phyloP scores from a whole-genome alignment of 805 yeast genomes.

The Saturnispora halmiae region DNA sequence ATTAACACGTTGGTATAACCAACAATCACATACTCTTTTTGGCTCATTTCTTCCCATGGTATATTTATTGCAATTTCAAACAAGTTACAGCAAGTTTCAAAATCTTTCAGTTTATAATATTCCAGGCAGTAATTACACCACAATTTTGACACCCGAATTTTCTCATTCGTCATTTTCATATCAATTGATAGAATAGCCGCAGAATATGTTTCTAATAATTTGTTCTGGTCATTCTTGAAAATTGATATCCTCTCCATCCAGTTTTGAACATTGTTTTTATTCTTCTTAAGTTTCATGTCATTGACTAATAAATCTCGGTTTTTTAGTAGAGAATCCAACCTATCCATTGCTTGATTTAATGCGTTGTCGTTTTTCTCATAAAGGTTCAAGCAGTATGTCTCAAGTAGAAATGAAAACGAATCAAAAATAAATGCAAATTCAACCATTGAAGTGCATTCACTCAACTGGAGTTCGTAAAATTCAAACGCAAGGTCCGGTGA shows the following conservation, averaged over 20 bases:
- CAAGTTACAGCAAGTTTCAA: conserved; percentile 51
- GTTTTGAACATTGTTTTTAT: conserved; percentile 48
- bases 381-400: conserved; percentile 11
- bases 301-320: conserved; percentile 49
- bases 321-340: conserved; percentile 48
- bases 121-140: conserved; percentile 66
- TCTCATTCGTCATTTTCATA: conserved; percentile 42
- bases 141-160: conserved; percentile 36
- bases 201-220: conserved; percentile 49
- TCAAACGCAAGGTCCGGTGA: conserved; percentile 32
- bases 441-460: conserved; percentile 38
- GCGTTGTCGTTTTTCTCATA: conserved; percentile 11
- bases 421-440: conserved; percentile 63
- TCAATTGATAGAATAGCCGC: conserved; percentile 58
- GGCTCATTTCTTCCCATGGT: conserved; percentile 53
- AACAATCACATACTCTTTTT: conserved; percentile 60
- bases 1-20: conserved; percentile 68
- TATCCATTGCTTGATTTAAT: conserved; percentile 28
- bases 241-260: conserved; percentile 62
- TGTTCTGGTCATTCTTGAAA: conserved; percentile 30
- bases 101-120: conserved; percentile 49
- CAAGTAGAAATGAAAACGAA: conserved; percentile 52
- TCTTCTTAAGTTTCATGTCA: conserved; percentile 57
- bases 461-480: conserved; percentile 41
- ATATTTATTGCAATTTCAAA: conserved; percentile 60